Evolutionary conservation across 176 grass and related monocot species (phyloP), one percentile per base, ranked within the genome.

Genomic region (Ananas comosus): DNA sequence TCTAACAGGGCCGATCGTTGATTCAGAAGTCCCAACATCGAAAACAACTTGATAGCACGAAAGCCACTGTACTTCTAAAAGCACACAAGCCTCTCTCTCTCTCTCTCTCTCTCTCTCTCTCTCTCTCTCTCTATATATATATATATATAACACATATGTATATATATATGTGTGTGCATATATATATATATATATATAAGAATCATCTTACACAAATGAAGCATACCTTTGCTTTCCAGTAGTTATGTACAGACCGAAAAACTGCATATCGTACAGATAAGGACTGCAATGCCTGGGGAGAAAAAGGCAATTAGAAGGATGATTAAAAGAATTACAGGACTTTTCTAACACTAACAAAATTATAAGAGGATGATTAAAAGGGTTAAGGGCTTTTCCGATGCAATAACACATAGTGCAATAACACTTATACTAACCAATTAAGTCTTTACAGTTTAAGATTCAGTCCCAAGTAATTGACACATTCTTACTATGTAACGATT

Each of bases 151-250:
- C n/a, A n/a, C n/a, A n/a, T n/a, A n/a, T n/a, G n/a, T 33, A 33
- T 33, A 33, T 33, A 4, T 33, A 33, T 33, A 33, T 33, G 0
- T 33, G 5, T 33, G 0, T 42, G 0, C 6, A 42, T 42, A 42
- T 42, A 42, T 42, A 42, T 42, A 42, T 42, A 42, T 42, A 42
- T 42, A 19, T 14, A 58, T 58, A 58, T n/a, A 17, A n/a, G 0
- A n/a, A 59, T 17, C 54, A 61, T 65, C n/a, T 13, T 18, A 27
- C 16, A 63, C 33, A 72, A 27, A 64, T 79, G 13, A 56, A 71
- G 42, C 11, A 74, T 92, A 99, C 94, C 94, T 99, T 99, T 49
- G 72, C 66, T 83, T 90, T 93, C 94, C 94, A 99, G 72, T 85
- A 99, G 68, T 83, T 93, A 90, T 93, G 93, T 90, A 99, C 80